Evolutionary conservation across 2,329 filamentous ascomycete genomes (phyloP), one percentile per base, ranked within the genome.

Genomic region (Paracoccidioides brasiliensis): DNA sequence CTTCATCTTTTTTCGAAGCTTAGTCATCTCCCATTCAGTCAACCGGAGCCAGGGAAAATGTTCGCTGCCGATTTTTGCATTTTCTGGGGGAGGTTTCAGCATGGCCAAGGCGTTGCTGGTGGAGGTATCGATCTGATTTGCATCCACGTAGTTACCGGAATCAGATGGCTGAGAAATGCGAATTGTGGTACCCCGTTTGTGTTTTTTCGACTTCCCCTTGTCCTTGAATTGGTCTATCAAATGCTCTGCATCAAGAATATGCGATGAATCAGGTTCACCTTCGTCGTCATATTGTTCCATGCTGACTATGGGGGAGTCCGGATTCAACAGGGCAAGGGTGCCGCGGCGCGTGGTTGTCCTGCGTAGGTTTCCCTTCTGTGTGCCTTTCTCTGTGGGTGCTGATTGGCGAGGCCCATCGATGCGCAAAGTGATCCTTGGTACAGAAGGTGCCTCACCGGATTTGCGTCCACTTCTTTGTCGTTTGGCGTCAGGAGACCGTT

Each of bases 1-100:
- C 72, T 85, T 85, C 82, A 85, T 85, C 61, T 80, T 78, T 67
- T 84, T 84, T 53, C 82, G 76, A 30, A 85, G 68, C 53, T 79
- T 80, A 4, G 81, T 82, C 80, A 85, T 82, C 63, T 85, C 82
- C 71, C 78, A 85, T 61, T 84, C 81, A 2, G 82, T 84, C 59
- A 85, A 69, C 56, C 80, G 79, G 62, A 81, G 73, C 82, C 82
- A 85, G 1, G 82, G 82, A 58, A 78, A 71, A 69, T 79, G 78
- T 63, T 78, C 78, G 67, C 80, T 83, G 48, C 82, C 82, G 30
- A 78, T 74, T 54, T 72, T 72, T 6, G 81, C 81, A 65, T 83
- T 78, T 22, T 76, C 69, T 12, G 82, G 82, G 8, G 82, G 82
- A 14, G 80, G 79, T 12, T 78, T 76, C 22, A 83, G 71, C 59